Conservation (phyloP, 768 basidiomycete species). For the Pisolithus orientalis region DNA sequence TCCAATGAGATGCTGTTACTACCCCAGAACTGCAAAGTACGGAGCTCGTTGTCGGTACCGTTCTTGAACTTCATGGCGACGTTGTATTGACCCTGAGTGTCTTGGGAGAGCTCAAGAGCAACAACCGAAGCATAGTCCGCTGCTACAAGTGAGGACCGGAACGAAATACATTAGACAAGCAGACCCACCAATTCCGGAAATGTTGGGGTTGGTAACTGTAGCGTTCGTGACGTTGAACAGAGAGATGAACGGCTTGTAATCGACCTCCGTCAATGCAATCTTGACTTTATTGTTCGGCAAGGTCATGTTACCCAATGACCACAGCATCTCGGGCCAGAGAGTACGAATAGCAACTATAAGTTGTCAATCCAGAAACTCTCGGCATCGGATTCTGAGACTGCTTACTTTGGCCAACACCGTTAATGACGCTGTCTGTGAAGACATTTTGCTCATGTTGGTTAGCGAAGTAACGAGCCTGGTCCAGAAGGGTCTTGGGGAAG, state of each 20-base stretch:
- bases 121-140: slow-evolving; percentile 69
- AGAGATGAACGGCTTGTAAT: slow-evolving; percentile 87
- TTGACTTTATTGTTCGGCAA: slow-evolving; percentile 70
- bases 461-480: slow-evolving; percentile 68
- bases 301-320: slow-evolving; percentile 68
- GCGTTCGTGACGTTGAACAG: slow-evolving; percentile 75
- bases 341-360: slow-evolving; percentile 72
- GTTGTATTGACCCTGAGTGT: slow-evolving; percentile 59
- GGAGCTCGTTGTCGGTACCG: slow-evolving; percentile 56
- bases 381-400: slow-evolving; percentile 3
- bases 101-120: slow-evolving; percentile 62
- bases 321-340: slow-evolving; percentile 63
- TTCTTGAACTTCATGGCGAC: slow-evolving; percentile 83
- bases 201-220: slow-evolving; percentile 48
- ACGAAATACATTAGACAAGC: not conserved
- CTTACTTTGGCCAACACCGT: slow-evolving; percentile 71
- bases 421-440: slow-evolving; percentile 55
- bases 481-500: slow-evolving; percentile 62
- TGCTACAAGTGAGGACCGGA: slow-evolving; percentile 19
- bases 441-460: slow-evolving; percentile 72
- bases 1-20: slow-evolving; percentile 17
- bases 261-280: slow-evolving; percentile 67
- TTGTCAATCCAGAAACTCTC: not conserved
- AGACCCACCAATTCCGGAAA: slow-evolving; percentile 58
- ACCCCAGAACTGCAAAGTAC: slow-evolving; percentile 64